Percentiles rank a stretch among this genome's conserved stretches.
Conservation (phyloP, 2,329 filamentous ascomycete species). For the Colletotrichum graminicola region DNA sequence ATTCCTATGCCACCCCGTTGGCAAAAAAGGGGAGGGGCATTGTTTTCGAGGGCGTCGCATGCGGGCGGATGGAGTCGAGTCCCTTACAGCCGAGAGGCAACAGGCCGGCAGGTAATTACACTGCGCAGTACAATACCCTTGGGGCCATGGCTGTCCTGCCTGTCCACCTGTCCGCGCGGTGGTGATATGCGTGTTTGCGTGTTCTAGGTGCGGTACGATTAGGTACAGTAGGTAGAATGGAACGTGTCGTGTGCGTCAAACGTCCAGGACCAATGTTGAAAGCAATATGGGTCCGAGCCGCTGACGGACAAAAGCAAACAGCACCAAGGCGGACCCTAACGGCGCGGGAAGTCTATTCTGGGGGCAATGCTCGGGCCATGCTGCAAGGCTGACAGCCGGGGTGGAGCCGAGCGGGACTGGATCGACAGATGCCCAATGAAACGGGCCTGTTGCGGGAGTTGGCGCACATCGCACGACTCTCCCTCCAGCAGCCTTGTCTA, state of each 20-base stretch:
- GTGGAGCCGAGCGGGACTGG: slow-evolving; percentile 6
- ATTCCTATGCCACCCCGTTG: neutral
- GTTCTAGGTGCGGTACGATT: neutral
- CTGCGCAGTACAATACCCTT: no score
- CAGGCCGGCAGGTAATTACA: neutral
- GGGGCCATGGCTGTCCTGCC: neutral
- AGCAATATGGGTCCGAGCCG: neutral
- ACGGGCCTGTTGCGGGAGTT: slow-evolving; percentile 16
- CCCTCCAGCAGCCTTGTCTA: slow-evolving; percentile 53
- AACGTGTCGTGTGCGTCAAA: neutral
- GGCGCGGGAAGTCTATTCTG: slow-evolving; percentile 40
- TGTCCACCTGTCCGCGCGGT: neutral
- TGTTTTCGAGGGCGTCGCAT: neutral
- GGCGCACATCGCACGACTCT: slow-evolving; percentile 45
- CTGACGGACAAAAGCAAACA: neutral
- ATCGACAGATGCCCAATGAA: slow-evolving; percentile 29
- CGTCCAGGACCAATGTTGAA: neutral
- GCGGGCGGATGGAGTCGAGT: neutral
- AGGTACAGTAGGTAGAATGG: neutral
- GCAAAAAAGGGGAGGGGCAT: neutral
- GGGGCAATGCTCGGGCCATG: slow-evolving; percentile 18
- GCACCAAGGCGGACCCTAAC: slow-evolving; percentile 23
- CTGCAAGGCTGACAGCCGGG: slow-evolving; percentile 37
- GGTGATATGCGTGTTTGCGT: neutral
- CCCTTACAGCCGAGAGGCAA: neutral